Evolutionary conservation across 2,329 filamentous ascomycete species (phyloP), one percentile per base, ranked within the genome.

Genomic region (Botrytis hyacinthi): DNA sequence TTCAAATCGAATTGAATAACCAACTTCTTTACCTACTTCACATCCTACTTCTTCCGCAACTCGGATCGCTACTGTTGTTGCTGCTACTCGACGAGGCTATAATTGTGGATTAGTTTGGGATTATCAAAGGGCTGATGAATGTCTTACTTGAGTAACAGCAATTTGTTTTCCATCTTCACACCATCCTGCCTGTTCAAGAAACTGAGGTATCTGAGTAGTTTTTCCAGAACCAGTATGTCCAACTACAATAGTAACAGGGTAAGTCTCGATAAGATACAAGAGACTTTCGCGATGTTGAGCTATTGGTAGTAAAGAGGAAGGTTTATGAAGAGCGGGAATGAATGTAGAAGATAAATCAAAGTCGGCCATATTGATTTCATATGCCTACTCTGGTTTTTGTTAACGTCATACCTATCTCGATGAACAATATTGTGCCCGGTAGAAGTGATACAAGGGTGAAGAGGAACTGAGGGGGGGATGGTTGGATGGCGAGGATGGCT

Each of bases 161-260:
- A 99, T 92, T 63, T 92, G 82, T 80, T 95, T 97, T 32, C 93
- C 94, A 80, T 94, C 88, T 42, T 87, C 86, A 80, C 93, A 95
- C 95, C 95, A 98, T 82, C 95, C 95, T 79, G 92, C 93, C 78
- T 93, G 87, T 73, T 97, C 91, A 20, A 98, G 87, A 79, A 92
- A 98, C 78, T 98, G 95, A 1, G 96, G 96, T 61, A 98, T 91
- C 81, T 98, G 96, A 0, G 96, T 98, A 1, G 95, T 97, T 83
- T 98, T 98, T 60, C 95, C 95, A 37, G 93, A 97, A 6, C 96
- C 96, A 1, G 96, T 98, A 81, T 98, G 94, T 14, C 95, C 96
- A 72, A 98, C 90, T 20, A 98, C 90, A 69, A 98, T 93, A 0
- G 93, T 95, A 73, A 98, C 91, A 0, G 93, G 91, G 76, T 90